Percentiles rank a stretch among this genome's conserved stretches.
These are phyloP conservation scores for Penicillium tannophilum DNA, from an alignment of 495 filamentous ascomycete genomes.

Conservation along the genomic window DNA sequence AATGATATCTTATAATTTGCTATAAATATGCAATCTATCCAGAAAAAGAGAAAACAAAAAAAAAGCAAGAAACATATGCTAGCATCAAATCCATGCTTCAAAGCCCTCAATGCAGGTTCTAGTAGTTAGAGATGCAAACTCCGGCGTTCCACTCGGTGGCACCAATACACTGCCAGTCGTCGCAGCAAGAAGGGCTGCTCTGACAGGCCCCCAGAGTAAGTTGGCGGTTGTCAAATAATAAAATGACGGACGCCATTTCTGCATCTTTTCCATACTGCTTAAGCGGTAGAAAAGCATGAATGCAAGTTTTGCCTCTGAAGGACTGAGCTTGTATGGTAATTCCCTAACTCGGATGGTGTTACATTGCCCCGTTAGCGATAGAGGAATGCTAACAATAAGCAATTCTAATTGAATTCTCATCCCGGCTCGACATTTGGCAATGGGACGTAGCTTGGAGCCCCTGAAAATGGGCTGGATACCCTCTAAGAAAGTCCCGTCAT, in stretches of 20 bases:
- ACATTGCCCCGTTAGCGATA: neutral
- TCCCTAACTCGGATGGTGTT: neutral
- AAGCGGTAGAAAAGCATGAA: too few relatives aligned
- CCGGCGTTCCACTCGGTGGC: neutral
- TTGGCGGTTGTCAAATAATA: too few relatives aligned
- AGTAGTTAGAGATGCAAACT: neutral
- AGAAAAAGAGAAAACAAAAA: too few relatives aligned
- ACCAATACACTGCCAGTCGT: neutral
- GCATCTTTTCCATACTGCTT: neutral
- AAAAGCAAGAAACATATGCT: neutral
- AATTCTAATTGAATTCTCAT: neutral
- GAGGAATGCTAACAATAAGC: neutral
- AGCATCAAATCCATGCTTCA: neutral
- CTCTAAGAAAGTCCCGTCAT: too few relatives aligned
- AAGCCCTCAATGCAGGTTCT: neutral
- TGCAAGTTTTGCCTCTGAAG: neutral
- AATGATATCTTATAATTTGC: too few relatives aligned
- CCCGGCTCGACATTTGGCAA: neutral
- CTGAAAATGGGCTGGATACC: too few relatives aligned
- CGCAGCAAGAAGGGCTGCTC: neutral
- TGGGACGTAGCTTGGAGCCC: too few relatives aligned
- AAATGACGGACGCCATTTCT: neutral
- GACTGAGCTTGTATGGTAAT: neutral
- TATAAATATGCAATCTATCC: too few relatives aligned
- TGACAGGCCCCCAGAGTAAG: neutral